Conservation (phyloP, 441 rosid genomes). For the Hura crepitans region DNA sequence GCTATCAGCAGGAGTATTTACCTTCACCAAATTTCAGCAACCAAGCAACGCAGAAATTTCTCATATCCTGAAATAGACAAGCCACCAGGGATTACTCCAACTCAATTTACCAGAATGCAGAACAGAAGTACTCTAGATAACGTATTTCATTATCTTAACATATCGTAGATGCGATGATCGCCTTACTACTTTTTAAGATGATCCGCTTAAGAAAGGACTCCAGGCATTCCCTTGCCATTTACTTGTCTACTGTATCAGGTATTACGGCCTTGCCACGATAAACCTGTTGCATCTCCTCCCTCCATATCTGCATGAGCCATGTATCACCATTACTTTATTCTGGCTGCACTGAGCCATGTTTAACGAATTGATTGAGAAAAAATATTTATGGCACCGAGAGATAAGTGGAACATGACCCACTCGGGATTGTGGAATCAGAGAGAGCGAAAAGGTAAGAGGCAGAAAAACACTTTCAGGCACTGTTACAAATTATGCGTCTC, state of each 20-base stretch:
- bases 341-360: not conserved
- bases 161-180: not conserved
- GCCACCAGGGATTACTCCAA: not conserved
- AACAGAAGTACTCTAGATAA: not conserved
- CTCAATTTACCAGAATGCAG: not conserved
- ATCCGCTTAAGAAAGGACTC: conserved; percentile 5
- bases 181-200: conserved; percentile 9
- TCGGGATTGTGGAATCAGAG: not conserved
- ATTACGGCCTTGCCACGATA: conserved; percentile 60
- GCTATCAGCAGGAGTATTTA: not conserved
- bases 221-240: not conserved
- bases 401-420: too few relatives aligned
- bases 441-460: not conserved
- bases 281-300: conserved; percentile 87
- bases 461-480: not conserved
- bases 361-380: not conserved
- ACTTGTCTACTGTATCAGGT: conserved; percentile 61
- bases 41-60: not conserved
- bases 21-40: not conserved
- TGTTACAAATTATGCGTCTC: not conserved
- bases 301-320: conserved; percentile 70
- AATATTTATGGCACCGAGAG: not conserved
- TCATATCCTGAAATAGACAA: conserved; percentile 22
- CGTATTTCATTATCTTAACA: conserved; percentile 1
- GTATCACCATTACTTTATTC: not conserved